Evolutionary conservation across 2,329 filamentous ascomycete genomes (phyloP), one percentile per base, ranked within the genome.

Genomic region (Lecanicillium sp.): DNA sequence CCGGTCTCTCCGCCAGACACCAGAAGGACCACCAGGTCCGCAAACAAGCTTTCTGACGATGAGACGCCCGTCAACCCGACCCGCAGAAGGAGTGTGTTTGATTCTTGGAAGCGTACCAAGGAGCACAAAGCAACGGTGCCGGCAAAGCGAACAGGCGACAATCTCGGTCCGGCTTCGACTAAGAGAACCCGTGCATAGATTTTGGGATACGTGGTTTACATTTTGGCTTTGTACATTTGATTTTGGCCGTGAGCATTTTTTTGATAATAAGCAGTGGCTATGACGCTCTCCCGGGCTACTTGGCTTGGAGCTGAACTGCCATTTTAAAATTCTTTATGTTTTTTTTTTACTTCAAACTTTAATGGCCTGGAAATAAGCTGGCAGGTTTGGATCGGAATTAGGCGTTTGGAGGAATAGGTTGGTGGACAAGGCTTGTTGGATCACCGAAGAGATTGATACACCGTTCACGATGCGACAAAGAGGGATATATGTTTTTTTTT

Each of bases 21-120:
- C 4, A 66, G 64, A 38, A 72, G 80, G 47, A 64, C 71, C 12
- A 83, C 76, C 12, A 73, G 80, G 34, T 68, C 70, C 11, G 53
- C 64, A 33, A 69, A 70, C 51, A 75, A 72, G 62, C 63, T 71
- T 39, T 48, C 54, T 20, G 60, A 62, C 4, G 61, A 63, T 11
- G 45, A 54, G 9, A 65, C 65, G 8, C 65, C 71, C 1, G 49
- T 63, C 45, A 43, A 43, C 47, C 42, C 48, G 43, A 55, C 54
- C 42, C 50, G 51, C 32, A 52, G 63, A 46, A 64, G 62, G 41
- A 79, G 73, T 49, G 77, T 76, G 3, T 86, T 86, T 49, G 78
- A 83, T 49, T 68, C 68, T 29, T 87, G 81, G 81, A 73, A 67
- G 45, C 75, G 80, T 42, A 76, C 75, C 49, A 86, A 86, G 66